Evolutionary conservation across 2,329 filamentous ascomycete genomes (phyloP), one percentile per base, ranked within the genome.

Genomic region (Dryadomyces sulphureus): DNA sequence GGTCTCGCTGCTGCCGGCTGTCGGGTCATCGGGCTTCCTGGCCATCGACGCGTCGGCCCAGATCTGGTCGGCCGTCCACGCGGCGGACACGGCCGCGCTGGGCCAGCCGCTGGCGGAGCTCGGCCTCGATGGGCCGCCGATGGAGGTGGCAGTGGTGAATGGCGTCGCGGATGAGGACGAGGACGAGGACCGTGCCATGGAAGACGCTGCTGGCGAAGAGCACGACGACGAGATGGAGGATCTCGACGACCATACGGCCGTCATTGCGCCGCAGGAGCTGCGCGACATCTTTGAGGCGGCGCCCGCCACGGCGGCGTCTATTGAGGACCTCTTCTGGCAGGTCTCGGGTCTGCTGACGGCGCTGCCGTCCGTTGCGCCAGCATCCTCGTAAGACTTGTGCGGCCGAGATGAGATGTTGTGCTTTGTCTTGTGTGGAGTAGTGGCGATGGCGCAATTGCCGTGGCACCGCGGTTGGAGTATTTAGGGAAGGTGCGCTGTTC

Each of bases 241-340:
- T 4, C 56, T 60, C 17, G 60, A 60, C 25, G 67, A 66, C 20
- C 72, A 75, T 48, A 64, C 67, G 3, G 72, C 73, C 7, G 75
- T 87, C 17, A 73, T 88, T 17, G 68, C 78, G 38, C 75, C 79
- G 42, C 79, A 88, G 56, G 74, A 77, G 52, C 64, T 89, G 45
- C 71, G 81, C 6, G 71, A 77, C 43, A 73, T 89, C 34, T 87
- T 89, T 52, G 80, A 87, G 51, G 68, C 72, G 14, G 77, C 77
- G 2, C 77, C 80, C 2, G 73, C 79, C 4, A 83, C 82, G 56
- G 79, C 81, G 0, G 79, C 81, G 20, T 76, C 81, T 11, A 74
- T 89, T 20, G 77, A 82, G 60, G 83, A 87, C 51, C 73, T 86
- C 65, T 88, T 89, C 57, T 78, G 81, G 60, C 76, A 79, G 60